Conservation (phyloP, 31 red algal genomes). For the Endocladia muricata region DNA sequence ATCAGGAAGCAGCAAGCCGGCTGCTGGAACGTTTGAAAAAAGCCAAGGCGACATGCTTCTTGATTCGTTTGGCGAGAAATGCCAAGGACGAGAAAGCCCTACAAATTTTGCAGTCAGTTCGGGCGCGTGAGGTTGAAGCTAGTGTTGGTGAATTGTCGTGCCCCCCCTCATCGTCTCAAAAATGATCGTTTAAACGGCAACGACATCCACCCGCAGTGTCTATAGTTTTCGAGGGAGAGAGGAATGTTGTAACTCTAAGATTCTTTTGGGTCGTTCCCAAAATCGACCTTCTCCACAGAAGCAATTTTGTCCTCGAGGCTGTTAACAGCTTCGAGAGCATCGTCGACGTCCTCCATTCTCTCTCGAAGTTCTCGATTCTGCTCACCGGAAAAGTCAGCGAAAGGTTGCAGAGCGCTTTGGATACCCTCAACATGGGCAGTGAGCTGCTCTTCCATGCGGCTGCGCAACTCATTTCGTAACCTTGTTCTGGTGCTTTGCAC, state of each 20-base stretch:
- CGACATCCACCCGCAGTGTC: no score
- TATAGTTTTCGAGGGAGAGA: no score
- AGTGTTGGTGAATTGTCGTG: not conserved
- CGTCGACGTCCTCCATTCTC: not conserved
- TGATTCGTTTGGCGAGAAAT: slow-evolving; percentile 38
- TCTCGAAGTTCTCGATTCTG: not conserved
- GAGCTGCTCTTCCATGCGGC: slow-evolving; percentile 4
- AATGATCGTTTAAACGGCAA: no score
- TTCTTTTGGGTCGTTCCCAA: no score
- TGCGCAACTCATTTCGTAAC: slow-evolving; percentile 12
- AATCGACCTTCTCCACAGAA: not conserved
- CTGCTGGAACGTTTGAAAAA: slow-evolving; percentile 18
- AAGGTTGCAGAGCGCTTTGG: slow-evolving; percentile 17
- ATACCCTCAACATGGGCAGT: slow-evolving; percentile 8
- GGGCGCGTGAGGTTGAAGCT: not conserved
- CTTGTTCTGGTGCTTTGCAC: not conserved
- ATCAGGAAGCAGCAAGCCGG: slow-evolving; percentile 37
- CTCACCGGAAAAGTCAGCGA: slow-evolving; percentile 21
- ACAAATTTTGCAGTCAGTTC: slow-evolving; percentile 14
- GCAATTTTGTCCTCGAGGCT: slow-evolving; percentile 11
- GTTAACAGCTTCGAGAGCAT: not conserved
- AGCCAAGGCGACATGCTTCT: slow-evolving; percentile 22
- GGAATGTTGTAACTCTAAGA: no score
- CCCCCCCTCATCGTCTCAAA: not conserved
- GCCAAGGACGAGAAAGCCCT: slow-evolving; percentile 29